phyloP scores from a whole-genome alignment of 2,329 filamentous ascomycete genomes.

The Ramichloridium luteum region DNA sequence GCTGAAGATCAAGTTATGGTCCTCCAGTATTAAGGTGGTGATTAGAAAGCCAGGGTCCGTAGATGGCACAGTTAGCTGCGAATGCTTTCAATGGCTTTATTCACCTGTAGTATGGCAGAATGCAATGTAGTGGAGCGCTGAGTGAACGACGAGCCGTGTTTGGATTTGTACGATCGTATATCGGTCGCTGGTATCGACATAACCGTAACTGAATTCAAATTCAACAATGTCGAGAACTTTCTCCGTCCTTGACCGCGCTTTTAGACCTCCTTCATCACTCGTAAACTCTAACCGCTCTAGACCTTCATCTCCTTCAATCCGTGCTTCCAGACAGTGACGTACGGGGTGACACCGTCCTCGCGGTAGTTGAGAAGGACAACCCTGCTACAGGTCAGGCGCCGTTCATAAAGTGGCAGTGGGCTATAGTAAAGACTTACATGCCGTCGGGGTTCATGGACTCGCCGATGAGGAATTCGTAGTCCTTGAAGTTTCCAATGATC shows the following conservation, averaged over 20 bases:
- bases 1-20: no score
- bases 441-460: slow-evolving; percentile 86
- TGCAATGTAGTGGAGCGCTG: no score
- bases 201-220: no score
- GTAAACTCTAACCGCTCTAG: slow-evolving; percentile 44
- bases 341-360: slow-evolving; percentile 87
- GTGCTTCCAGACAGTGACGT: slow-evolving; percentile 87
- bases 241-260: slow-evolving; percentile 1
- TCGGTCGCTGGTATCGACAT: slow-evolving; percentile 3
- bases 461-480: slow-evolving; percentile 90
- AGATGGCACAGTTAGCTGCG: no score
- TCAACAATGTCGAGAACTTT: slow-evolving; percentile 1
- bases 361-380: slow-evolving; percentile 93
- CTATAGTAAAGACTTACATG: slow-evolving; percentile 54
- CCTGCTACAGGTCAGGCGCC: slow-evolving; percentile 34
- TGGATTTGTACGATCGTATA: no score
- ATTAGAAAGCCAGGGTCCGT: no score
- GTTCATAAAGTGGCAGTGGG: background rate
- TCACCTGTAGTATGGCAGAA: no score
- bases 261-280: slow-evolving; percentile 1
- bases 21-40: no score
- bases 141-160: no score
- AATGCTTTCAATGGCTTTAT: no score
- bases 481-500: slow-evolving; percentile 76
- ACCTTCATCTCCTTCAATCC: slow-evolving; percentile 85